Evolutionary conservation across 2,329 filamentous ascomycete species (phyloP), one percentile per base, ranked within the genome.

Genomic region (Nannizzia gypsea): DNA sequence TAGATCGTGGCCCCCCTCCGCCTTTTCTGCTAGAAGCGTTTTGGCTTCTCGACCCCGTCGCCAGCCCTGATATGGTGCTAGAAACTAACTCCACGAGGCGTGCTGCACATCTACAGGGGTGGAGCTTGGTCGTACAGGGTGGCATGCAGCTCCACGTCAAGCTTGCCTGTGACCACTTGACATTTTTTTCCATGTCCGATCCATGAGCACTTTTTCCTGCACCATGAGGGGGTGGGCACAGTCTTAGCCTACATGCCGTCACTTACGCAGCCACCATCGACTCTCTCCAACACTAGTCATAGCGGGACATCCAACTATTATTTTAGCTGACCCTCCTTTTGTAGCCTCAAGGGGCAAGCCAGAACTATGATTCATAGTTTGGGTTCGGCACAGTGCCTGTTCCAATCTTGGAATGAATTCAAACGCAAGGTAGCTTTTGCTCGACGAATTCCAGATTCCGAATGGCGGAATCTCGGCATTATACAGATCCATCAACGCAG

Each of bases 151-250:
- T 54, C 50, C 50, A 54, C 50, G 50, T 54, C 50, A 54, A 54
- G 50, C 50, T 54, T 54, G 50, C 50, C 50, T 54, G 48, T 54
- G 50, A 54, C 50, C 50, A 54, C 50, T 54, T 54, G 50, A 54
- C 28, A 54, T 54, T 54, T 54, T 54, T 50, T 50, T 13, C 34
- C 44, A 54, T 34, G 50, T 34, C 50, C n/a, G 50, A 54, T 54
- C 50, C 50, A 54, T 54, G 50, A 13, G 15, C 50, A 31, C 31
- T 42, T 42, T 42, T 42, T 54, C 8, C 20, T 50, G 44, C 44
- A 50, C 22, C 20, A 20, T 5, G 26, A 20, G 38, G n/a, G 15
- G 48, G 38, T 6, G 26, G 26, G 3, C n/a, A 54, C 48, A 13
- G 17, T 34, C n/a, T n/a, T 36, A 36, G 2, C 31, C 31, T 36